A percentile compares a stretch with the other conserved stretches of the same genome.
Evolutionary conservation across 495 filamentous ascomycete species (phyloP).

Genomic region (Viridothelium virens): DNA sequence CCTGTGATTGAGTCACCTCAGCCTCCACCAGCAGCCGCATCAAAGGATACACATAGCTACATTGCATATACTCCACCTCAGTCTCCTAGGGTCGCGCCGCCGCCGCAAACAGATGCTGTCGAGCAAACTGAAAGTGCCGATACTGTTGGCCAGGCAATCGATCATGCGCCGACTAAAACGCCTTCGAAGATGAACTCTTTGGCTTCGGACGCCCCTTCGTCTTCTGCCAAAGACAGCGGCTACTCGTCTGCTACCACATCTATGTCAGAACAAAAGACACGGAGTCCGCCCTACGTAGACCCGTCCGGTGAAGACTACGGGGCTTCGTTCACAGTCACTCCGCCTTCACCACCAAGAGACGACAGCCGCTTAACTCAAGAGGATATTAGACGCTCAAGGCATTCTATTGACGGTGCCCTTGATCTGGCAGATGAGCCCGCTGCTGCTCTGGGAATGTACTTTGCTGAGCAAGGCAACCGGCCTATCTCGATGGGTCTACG

Average conservation of each 20-base stretch:
- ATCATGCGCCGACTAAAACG: not conserved
- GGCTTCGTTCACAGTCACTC: not conserved
- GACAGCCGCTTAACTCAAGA: not conserved
- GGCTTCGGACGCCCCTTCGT: not conserved
- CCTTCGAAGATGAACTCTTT: not conserved
- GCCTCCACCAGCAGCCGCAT: conserved; percentile 15
- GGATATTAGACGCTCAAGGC: not conserved
- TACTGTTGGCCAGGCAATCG: conserved; percentile 3
- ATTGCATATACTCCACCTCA: conserved; percentile 9
- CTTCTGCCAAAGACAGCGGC: conserved; percentile 7
- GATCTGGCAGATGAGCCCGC: not conserved
- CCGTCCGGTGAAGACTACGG: conserved; percentile 7
- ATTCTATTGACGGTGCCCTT: not conserved
- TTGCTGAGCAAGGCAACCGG: conserved; percentile 1
- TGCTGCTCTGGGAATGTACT: conserved; percentile 6
- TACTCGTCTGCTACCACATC: conserved; percentile 7
- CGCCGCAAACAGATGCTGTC: conserved; percentile 28
- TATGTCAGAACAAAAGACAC: not conserved
- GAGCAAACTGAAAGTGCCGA: not conserved
- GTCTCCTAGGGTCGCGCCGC: conserved; percentile 11
- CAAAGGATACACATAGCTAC: conserved; percentile 3
- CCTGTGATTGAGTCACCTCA: conserved; percentile 33
- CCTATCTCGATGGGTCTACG: conserved; percentile 60
- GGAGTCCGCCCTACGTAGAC: not conserved
- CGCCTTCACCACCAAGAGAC: conserved; percentile 3